Base-by-base conservation (phyloP, 441 rosid species). In the Erysimum pusillum region DNA sequence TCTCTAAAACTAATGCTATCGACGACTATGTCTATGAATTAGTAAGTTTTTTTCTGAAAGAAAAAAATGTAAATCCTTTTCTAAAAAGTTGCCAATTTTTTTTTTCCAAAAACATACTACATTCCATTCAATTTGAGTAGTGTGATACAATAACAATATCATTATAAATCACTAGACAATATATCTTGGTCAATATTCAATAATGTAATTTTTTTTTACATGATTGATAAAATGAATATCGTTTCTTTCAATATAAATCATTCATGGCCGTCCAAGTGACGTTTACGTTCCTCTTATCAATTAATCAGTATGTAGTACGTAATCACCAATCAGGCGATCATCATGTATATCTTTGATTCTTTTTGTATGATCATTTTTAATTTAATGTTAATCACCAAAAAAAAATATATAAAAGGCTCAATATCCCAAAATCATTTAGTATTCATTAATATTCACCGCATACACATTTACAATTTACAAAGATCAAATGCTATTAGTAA, bases 261-360 rank as follows among this genome's bases (percentile, higher is more conserved):
- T 42, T 17, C 64, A 69, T 69, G 20, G 34, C 74, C 54, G 41
- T 44, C 74, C 22, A 57, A 9, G 54, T 48, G 65, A 57, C 18
- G 74, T 69, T 57, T 69, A 56, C 74, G 61, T 28, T 69, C 54
- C 44, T 42, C 42, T 68, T 12, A 20, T 65, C 44, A 48, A 48
- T 48, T 15, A 6, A 34, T 34, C n/a, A n/a, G n/a, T 45, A 45
- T 45, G 51, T 15, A 7, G 17, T 14, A n/a, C 15, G 46, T 45
- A 45, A 45, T 45, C 20, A 60, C 34, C 25, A 42, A 69, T 69
- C 59, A 12, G 36, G 36, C 36, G 36, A 34, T 28, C 45, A 69
- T 1, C 54, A 49, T 18, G 22, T 42, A 2, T 31, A 32, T 34
- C 45, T 35, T 66, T 18, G 46, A 66, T 18, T 66, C 8, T 35